These are phyloP conservation scores for Ehretia macrophylla DNA, from an alignment of 257 asterid species.

Conservation along the genomic window DNA sequence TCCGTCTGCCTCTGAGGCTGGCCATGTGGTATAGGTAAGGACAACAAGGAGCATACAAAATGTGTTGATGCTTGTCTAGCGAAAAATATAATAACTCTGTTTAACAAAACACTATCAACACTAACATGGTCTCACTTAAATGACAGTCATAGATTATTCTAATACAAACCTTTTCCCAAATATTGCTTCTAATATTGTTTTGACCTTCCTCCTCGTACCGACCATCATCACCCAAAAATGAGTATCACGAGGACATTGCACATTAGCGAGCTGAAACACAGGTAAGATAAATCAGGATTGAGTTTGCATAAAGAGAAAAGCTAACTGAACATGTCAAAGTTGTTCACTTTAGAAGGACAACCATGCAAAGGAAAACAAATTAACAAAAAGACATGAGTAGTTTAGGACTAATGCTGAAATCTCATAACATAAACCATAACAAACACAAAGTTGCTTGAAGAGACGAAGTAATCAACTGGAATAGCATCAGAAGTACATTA, in stretches of 20 bases:
- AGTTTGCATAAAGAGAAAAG: too few relatives aligned
- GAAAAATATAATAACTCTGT: slow-evolving; percentile 16
- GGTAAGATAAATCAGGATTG: slow-evolving; percentile 2
- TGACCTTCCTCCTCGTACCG: slow-evolving; percentile 89
- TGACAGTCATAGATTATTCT: not conserved
- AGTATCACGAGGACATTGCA: slow-evolving; percentile 55
- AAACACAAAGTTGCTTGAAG: too few relatives aligned
- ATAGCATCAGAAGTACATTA: too few relatives aligned
- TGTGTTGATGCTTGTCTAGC: slow-evolving; percentile 72
- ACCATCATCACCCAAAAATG: slow-evolving; percentile 90
- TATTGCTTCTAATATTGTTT: slow-evolving; percentile 67
- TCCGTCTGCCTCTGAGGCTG: slow-evolving; percentile 29
- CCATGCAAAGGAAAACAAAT: too few relatives aligned
- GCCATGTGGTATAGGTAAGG: slow-evolving; percentile 62
- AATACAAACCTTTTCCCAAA: slow-evolving; percentile 68
- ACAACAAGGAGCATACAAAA: slow-evolving; percentile 54
- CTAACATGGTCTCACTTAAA: not conserved
- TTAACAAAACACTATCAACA: too few relatives aligned
- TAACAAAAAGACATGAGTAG: too few relatives aligned
- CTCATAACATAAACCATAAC: too few relatives aligned
- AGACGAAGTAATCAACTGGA: too few relatives aligned
- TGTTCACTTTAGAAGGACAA: too few relatives aligned
- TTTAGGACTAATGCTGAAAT: too few relatives aligned
- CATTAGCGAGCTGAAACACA: slow-evolving; percentile 61
- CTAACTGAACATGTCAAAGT: too few relatives aligned